These are phyloP conservation scores for Mitragyna speciosa DNA, from an alignment of 257 asterid genomes.

Conservation along the genomic window DNA sequence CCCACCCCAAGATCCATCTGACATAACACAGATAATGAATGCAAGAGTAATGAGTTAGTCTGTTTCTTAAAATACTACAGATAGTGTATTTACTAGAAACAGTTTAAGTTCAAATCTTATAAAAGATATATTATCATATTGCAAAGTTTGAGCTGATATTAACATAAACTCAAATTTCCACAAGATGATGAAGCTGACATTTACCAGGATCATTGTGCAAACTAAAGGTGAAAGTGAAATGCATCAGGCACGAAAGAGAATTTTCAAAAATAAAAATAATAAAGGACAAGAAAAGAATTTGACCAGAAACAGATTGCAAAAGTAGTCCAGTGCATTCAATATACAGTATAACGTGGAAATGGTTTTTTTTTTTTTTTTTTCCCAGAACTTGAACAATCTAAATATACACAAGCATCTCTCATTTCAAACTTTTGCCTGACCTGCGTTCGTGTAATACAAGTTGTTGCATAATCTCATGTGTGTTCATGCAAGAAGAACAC, in stretches of 20 bases:
- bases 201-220: not conserved
- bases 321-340: too few relatives aligned
- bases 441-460: too few relatives aligned
- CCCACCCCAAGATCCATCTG: conserved; percentile 99
- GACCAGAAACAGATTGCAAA: not conserved
- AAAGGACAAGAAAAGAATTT: not conserved
- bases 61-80: not conserved
- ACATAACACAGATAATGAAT: conserved; percentile 11
- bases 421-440: too few relatives aligned
- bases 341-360: not conserved
- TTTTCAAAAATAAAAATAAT: not conserved
- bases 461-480: too few relatives aligned
- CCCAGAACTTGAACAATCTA: not conserved
- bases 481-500: too few relatives aligned
- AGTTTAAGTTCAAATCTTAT: not conserved
- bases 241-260: not conserved
- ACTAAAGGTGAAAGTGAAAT: not conserved
- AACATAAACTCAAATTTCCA: not conserved
- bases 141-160: not conserved
- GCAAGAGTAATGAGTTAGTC: conserved; percentile 14
- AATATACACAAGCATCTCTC: too few relatives aligned
- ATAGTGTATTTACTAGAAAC: not conserved
- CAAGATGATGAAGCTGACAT: not conserved
- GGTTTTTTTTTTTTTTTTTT: too few relatives aligned
- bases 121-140: not conserved